Evolutionary conservation across 2,329 filamentous ascomycete genomes (phyloP).

Genomic region (Fusarium xyrophilum): DNA sequence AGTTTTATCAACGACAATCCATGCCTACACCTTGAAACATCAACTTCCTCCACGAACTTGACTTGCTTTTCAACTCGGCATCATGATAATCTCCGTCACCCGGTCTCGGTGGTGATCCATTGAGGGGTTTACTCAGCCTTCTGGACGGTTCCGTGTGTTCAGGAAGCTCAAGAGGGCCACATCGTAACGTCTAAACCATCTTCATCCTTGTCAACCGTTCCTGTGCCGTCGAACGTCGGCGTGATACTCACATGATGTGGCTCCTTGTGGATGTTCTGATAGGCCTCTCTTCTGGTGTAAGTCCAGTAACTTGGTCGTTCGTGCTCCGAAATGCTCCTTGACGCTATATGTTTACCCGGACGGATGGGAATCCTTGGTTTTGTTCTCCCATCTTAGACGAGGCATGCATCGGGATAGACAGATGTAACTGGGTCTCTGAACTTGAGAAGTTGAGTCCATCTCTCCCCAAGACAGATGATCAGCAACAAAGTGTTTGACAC

Average conservation of each 20-base stretch:
- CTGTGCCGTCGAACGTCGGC: neutral
- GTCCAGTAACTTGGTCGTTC: neutral
- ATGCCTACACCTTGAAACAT: constrained; percentile 4
- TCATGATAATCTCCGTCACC: constrained; percentile 13
- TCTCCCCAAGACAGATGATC: neutral
- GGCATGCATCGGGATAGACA: constrained; percentile 6
- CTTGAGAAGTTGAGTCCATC: neutral
- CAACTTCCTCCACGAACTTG: constrained; percentile 4
- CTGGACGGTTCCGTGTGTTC: neutral
- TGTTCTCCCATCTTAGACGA: constrained; percentile 14
- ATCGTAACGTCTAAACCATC: neutral
- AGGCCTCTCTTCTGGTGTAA: neutral
- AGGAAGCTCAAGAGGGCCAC: neutral
- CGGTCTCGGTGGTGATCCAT: neutral
- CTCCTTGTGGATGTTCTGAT: neutral
- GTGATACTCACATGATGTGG: neutral
- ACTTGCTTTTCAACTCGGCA: constrained; percentile 7
- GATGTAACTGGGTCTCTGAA: neutral
- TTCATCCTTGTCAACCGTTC: constrained; percentile 1
- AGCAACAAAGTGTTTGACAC: constrained; percentile 7
- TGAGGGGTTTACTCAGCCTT: neutral
- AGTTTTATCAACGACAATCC: constrained; percentile 15
- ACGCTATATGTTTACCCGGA: neutral
- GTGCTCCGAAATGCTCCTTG: neutral
- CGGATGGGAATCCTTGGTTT: neutral